Base-by-base conservation (phyloP, 169 alveolate genomes). In the Hepatocystis sp. region DNA sequence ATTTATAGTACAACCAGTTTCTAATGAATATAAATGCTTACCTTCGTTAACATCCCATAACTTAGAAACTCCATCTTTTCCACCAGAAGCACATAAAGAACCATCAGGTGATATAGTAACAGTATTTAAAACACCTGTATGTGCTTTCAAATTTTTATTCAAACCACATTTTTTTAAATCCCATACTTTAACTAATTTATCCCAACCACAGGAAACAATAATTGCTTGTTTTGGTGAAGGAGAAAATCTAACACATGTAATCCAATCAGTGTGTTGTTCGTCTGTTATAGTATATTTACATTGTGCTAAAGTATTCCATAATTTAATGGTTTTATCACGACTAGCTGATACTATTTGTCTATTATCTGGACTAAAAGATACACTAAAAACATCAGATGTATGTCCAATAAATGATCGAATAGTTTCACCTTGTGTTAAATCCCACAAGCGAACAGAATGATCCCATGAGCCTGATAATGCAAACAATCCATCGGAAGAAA, bases 251-350 rank as follows among this genome's bases (percentile, higher is more conserved):
- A 97, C 99, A 85, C 98, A 96, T 67, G 99, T 95, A 51, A 98
- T 97, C 99, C 99, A 98, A 85, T 98, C 99, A 53, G 96, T 94
- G 95, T 98, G 99, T 81, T 96, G 96, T 71, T 96, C 94, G 51
- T 96, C 98, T 51, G 90, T 81, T 85, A 98, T 95, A 56, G 99
- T 97, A 96, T 96, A 95, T 93, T 96, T 97, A 96, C 99, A 97
- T 86, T 97, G 99, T 11, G 99, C 99, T 92, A 97, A 95, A 15
- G 99, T 97, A 95, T 98, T 98, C 99, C 99, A 98, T 85, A 97
- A 93, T 89, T 95, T 97, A 84, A 98, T 96, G 84, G 98, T 95
- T 85, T 96, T 96, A 94, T 98, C 99, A 85, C 99, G 96, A 51
- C 98, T 94, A 19, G 99, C 99, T n/a, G 99, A 96, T 52, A 98